Evolutionary conservation across 495 filamentous ascomycete species (phyloP).

Genomic region (Ramalina intermedia): DNA sequence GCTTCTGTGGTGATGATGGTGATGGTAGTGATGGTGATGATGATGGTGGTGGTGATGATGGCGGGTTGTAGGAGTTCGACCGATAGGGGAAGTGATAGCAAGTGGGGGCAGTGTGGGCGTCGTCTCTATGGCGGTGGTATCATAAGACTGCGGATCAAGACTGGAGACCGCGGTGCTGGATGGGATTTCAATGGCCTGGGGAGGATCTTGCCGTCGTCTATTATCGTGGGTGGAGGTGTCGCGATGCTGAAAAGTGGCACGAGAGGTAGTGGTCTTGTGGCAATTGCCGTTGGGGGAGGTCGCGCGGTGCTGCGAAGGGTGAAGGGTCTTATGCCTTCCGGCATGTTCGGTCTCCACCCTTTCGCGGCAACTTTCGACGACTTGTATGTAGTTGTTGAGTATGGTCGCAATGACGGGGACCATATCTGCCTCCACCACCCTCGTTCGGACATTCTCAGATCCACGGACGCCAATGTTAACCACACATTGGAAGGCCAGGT

Average conservation of each 20-base stretch:
- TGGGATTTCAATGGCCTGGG: conserved; percentile 62
- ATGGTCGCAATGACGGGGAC: conserved; percentile 99
- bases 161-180: conserved; percentile 35
- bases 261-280: conserved; percentile 13
- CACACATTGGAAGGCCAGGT: conserved; percentile 93
- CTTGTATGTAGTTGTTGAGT: conserved; percentile 93
- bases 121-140: conserved; percentile 40
- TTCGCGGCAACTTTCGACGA: conserved; percentile 78
- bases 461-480: conserved; percentile 97
- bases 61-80: conserved; percentile 52
- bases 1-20: conserved; percentile 42
- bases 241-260: conserved; percentile 25
- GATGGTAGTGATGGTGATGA: conserved; percentile 41
- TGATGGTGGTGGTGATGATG: conserved; percentile 25
- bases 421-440: conserved; percentile 97
- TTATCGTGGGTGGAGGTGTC: conserved; percentile 26
- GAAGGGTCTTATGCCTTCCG: conserved; percentile 27
- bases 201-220: conserved; percentile 52
- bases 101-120: conserved; percentile 52
- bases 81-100: conserved; percentile 58
- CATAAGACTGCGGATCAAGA: conserved; percentile 20
- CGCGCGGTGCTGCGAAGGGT: conserved; percentile 23
- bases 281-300: conserved; percentile 25
- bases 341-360: conserved; percentile 54
- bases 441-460: conserved; percentile 80